These are phyloP conservation scores for Fagopyrum tataricum DNA, from an alignment of 148 eudicot species.

Conservation along the genomic window DNA sequence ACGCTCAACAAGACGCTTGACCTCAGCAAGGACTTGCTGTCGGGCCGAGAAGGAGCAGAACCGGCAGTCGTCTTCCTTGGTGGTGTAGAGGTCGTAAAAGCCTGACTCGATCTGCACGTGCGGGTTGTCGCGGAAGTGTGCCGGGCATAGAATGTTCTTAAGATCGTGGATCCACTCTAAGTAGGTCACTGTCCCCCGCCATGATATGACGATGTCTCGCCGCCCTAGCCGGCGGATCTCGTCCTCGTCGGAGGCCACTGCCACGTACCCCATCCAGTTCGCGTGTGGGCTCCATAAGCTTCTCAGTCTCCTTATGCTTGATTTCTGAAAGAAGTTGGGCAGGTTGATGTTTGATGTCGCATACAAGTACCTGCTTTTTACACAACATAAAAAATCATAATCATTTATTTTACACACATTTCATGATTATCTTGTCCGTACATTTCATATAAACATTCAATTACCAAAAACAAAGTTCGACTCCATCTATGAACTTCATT, in stretches of 20 bases:
- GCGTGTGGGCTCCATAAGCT: constrained; percentile 85
- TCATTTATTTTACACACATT: neutral
- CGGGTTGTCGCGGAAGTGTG: constrained; percentile 52
- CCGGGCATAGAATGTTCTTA: constrained; percentile 60
- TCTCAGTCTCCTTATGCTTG: constrained; percentile 31
- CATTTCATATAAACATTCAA: neutral
- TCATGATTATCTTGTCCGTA: neutral
- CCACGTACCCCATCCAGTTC: constrained; percentile 91
- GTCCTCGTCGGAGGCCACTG: constrained; percentile 44
- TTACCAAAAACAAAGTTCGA: neutral
- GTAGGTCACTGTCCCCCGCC: constrained; percentile 87
- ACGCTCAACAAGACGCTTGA: constrained; percentile 41
- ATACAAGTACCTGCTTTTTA: constrained; percentile 36
- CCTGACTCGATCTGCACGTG: constrained; percentile 73
- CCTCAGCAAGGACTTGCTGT: constrained; percentile 65
- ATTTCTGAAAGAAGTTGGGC: constrained; percentile 70
- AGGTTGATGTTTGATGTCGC: constrained; percentile 83
- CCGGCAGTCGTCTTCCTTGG: constrained; percentile 45
- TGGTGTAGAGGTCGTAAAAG: constrained; percentile 68
- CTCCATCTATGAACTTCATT: neutral
- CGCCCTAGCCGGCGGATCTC: constrained; percentile 62
- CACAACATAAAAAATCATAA: neutral
- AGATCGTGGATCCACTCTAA: constrained; percentile 83
- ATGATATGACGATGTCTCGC: constrained; percentile 60
- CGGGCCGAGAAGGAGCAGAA: constrained; percentile 74